A percentile compares a stretch with the other conserved stretches of the same genome.
Evolutionary conservation across 352 stramenopile species (phyloP).

Genomic region (Globisporangium acanthophoron): DNA sequence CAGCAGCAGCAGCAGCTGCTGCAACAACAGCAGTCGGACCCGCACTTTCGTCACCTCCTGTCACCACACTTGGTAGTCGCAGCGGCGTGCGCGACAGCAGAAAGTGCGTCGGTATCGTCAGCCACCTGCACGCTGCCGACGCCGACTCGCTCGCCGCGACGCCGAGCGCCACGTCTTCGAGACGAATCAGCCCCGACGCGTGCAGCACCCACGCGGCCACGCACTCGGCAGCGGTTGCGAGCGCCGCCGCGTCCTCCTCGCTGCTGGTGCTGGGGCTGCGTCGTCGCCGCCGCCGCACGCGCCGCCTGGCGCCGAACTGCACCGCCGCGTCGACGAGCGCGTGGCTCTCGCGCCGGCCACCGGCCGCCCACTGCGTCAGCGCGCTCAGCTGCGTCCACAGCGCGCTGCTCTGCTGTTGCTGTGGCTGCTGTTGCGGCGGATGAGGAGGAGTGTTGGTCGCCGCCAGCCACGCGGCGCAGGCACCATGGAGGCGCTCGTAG

Average conservation of each 20-base stretch:
- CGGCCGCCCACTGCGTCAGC: background rate
- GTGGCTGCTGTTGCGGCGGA: background rate
- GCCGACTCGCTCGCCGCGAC: background rate
- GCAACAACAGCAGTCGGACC: too few relatives aligned
- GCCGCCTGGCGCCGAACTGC: background rate
- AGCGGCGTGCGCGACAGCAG: background rate
- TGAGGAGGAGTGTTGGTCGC: background rate
- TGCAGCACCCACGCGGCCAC: slow-evolving; percentile 15
- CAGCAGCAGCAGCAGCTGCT: background rate
- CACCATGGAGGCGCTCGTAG: background rate
- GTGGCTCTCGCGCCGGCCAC: background rate
- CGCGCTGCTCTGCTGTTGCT: background rate
- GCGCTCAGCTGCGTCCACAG: background rate
- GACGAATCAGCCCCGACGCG: slow-evolving; percentile 6
- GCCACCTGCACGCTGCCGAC: slow-evolving; percentile 1
- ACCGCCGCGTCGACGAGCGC: slow-evolving; percentile 5
- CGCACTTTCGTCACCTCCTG: background rate
- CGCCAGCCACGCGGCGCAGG: slow-evolving; percentile 1
- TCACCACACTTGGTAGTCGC: background rate
- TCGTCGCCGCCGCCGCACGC: background rate
- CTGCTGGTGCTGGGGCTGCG: too few relatives aligned
- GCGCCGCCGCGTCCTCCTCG: background rate
- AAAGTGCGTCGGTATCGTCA: background rate
- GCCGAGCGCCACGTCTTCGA: slow-evolving; percentile 18
- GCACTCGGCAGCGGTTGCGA: slow-evolving; percentile 1